Conservation (phyloP, 495 filamentous ascomycete genomes). For the Gamarada debralockiae region DNA sequence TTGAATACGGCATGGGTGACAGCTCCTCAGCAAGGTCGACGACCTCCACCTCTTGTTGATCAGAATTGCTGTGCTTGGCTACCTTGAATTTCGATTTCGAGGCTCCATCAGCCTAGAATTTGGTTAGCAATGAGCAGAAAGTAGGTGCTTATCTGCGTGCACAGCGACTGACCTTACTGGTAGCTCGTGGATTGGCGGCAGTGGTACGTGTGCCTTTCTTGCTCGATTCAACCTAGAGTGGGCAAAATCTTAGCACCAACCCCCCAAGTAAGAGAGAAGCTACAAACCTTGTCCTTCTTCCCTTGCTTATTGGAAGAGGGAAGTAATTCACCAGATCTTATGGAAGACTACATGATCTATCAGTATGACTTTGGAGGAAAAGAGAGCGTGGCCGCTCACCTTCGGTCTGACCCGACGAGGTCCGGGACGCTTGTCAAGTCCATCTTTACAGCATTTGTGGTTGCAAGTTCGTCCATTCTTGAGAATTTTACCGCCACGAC, state of each 20-base stretch:
- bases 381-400: neutral
- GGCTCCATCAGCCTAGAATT: neutral
- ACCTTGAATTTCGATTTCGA: slow-evolving; percentile 1
- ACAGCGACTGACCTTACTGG: too few relatives aligned
- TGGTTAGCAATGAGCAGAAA: neutral
- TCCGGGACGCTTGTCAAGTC: slow-evolving; percentile 73
- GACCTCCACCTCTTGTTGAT: slow-evolving; percentile 28
- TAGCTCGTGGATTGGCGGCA: too few relatives aligned
- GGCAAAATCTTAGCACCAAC: too few relatives aligned
- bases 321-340: neutral
- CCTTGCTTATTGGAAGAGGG: neutral
- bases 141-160: too few relatives aligned
- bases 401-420: slow-evolving; percentile 12
- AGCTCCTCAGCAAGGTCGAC: too few relatives aligned
- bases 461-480: slow-evolving; percentile 42
- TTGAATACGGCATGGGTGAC: slow-evolving; percentile 18
- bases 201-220: too few relatives aligned
- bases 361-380: neutral
- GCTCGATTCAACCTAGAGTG: too few relatives aligned
- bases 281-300: neutral
- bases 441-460: slow-evolving; percentile 87
- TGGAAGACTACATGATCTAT: neutral
- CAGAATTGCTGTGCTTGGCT: slow-evolving; percentile 1
- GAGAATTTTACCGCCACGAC: slow-evolving; percentile 63
- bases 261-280: too few relatives aligned